phyloP scores from a whole-genome alignment of 306 rosid species.

The Purshia tridentata region DNA sequence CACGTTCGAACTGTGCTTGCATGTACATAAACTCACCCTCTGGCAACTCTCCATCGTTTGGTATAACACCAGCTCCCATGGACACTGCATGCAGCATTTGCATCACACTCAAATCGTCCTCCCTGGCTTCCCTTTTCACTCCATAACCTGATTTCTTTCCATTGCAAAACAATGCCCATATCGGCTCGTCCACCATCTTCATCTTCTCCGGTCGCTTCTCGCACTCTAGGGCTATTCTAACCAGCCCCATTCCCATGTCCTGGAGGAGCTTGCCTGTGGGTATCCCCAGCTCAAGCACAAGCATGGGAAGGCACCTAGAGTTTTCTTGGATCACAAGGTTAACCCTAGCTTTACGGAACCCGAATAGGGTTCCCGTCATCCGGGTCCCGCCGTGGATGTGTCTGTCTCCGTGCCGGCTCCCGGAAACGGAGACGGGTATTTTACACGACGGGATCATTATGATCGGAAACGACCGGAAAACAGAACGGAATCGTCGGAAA shows the following conservation, averaged over 20 bases:
- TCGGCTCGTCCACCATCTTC: conserved; percentile 62
- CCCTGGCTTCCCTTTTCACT: conserved; percentile 63
- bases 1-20: conserved; percentile 74
- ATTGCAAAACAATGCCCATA: conserved; percentile 72
- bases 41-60: conserved; percentile 30
- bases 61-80: conserved; percentile 76
- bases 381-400: conserved; percentile 54
- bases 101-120: conserved; percentile 68
- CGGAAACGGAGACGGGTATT: conserved; percentile 31
- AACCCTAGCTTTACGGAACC: conserved; percentile 53
- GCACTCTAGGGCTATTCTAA: conserved; percentile 73
- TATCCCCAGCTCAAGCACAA: conserved; percentile 64
- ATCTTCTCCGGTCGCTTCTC: conserved; percentile 63
- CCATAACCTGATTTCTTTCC: conserved; percentile 83
- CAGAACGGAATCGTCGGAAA: conserved; percentile 41
- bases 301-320: conserved; percentile 53
- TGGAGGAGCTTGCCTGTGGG: conserved; percentile 65
- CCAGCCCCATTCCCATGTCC: conserved; percentile 70
- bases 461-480: conserved; percentile 72
- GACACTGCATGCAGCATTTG: conserved; percentile 63
- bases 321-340: conserved; percentile 74
- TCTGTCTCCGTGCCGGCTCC: conserved; percentile 28
- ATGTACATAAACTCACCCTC: conserved; percentile 69
- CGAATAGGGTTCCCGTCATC: conserved; percentile 78
- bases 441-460: conserved; percentile 55